Percentiles rank a stretch among this genome's conserved stretches.
These are phyloP conservation scores for Hypoxylon lienhwacheense DNA, from an alignment of 495 filamentous ascomycete genomes.

Conservation along the genomic window DNA sequence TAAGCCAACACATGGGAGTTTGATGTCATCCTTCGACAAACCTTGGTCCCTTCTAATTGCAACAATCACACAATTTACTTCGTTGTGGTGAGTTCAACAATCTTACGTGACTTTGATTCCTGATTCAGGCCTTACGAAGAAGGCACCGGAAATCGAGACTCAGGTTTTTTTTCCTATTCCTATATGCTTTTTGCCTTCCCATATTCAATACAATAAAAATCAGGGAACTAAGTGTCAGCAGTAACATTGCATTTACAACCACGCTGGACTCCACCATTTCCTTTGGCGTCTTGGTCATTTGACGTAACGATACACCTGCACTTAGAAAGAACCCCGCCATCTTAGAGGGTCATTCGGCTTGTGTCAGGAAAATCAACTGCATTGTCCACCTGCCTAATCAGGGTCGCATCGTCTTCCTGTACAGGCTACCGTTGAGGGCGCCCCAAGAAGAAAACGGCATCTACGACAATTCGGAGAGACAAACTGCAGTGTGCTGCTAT, in stretches of 20 bases:
- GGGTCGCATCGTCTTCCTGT: conserved; percentile 32
- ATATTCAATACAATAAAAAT: background rate
- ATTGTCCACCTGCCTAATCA: conserved; percentile 33
- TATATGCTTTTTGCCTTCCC: background rate
- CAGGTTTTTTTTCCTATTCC: background rate
- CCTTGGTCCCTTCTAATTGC: conserved; percentile 19
- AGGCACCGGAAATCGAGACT: conserved; percentile 15
- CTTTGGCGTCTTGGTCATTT: conserved; percentile 13
- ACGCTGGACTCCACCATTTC: conserved; percentile 10
- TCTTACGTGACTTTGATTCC: conserved; percentile 26
- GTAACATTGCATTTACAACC: conserved; percentile 29
- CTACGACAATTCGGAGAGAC: conserved; percentile 11
- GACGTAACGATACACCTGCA: conserved; percentile 35
- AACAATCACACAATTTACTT: conserved; percentile 29
- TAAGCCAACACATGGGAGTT: conserved; percentile 28
- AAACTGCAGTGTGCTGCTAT: conserved; percentile 15
- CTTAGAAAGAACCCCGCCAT: conserved; percentile 26
- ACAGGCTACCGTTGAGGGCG: conserved; percentile 18
- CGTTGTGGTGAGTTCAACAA: conserved; percentile 10
- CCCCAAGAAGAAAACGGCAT: conserved; percentile 24
- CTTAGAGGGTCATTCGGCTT: conserved; percentile 33
- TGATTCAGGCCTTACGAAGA: conserved; percentile 5
- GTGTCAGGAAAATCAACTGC: conserved; percentile 29
- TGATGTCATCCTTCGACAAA: conserved; percentile 23
- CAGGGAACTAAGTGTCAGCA: conserved; percentile 12